Evolutionary conservation across 768 basidiomycete genomes (phyloP).

Genomic region (Hypholoma sublateritium): DNA sequence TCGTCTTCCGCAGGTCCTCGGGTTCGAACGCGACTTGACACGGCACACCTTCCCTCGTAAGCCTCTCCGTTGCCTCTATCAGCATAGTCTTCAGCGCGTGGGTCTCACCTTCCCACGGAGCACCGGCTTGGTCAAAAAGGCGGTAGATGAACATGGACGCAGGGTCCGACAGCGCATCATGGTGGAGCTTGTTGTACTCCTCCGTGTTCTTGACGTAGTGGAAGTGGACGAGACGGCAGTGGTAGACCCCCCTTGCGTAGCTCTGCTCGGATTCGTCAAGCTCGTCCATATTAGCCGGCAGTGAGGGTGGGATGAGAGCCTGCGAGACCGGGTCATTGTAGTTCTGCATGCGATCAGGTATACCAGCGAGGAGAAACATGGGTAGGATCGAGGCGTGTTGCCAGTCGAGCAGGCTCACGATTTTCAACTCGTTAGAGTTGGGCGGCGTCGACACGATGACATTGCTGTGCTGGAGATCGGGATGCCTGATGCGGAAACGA

Average conservation of each 20-base stretch:
- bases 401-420: slow-evolving; percentile 52
- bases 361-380: slow-evolving; percentile 46
- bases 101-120: slow-evolving; percentile 38
- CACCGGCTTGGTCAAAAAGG: slow-evolving; percentile 44
- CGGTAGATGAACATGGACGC: slow-evolving; percentile 34
- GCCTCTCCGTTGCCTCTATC: slow-evolving; percentile 39
- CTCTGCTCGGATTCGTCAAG: slow-evolving; percentile 36
- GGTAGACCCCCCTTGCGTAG: slow-evolving; percentile 32
- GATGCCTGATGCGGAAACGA: slow-evolving; percentile 51
- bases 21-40: slow-evolving; percentile 48
- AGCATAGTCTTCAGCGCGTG: slow-evolving; percentile 44
- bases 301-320: slow-evolving; percentile 24
- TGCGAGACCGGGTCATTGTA: slow-evolving; percentile 43
- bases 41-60: slow-evolving; percentile 35
- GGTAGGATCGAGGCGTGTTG: slow-evolving; percentile 56
- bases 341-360: slow-evolving; percentile 48
- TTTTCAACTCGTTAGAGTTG: slow-evolving; percentile 34
- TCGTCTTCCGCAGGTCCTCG: slow-evolving; percentile 44
- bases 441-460: slow-evolving; percentile 43
- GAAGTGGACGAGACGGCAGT: slow-evolving; percentile 47
- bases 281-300: slow-evolving; percentile 41
- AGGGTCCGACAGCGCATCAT: slow-evolving; percentile 38
- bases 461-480: slow-evolving; percentile 50
- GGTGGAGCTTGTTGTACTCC: slow-evolving; percentile 46
- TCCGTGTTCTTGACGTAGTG: slow-evolving; percentile 47